Evolutionary conservation across 257 asterid species (phyloP), one percentile per base, ranked within the genome.

Genomic region (Ligustrum vulgare): DNA sequence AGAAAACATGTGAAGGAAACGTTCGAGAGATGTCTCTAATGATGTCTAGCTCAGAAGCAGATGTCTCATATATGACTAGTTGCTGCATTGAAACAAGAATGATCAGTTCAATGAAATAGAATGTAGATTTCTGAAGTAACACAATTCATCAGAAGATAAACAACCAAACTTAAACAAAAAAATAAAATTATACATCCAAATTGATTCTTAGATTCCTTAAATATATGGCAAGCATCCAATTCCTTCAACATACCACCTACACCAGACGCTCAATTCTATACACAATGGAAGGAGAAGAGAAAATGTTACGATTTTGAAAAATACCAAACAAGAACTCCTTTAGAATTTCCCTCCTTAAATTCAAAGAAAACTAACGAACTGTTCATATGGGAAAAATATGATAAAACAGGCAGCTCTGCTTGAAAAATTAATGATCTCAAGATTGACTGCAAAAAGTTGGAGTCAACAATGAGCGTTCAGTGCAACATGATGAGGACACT

Each of bases 1-100:
- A 95, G 97, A 92, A 95, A 82, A 95, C 89, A 79, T 95, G 99
- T 51, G 99, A 95, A 70, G 99, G 99, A 74, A 95, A 95, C 62
- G 99, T 95, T 64, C 99, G 97, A 82, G 99, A 95, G 78, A 95
- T 95, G 80, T 95, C 99, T 69, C 99, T 90, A 70, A 95, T 95
- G 71, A 95, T 95, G 76, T 95, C 99, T 33, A 93, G 90, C 87
- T 95, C 99, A 15, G 99, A 95, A 79, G 99, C 91, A 72, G 98
- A 95, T 65, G 99, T 95, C 94, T 95, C 99, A 67, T 95, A 95
- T 77, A 95, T 86, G 80, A 95, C 94, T 72, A 95, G 90, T 95
- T 95, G 99, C 99, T 93, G 98, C 92, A 87, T 67, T 56, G 72
- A 69, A 72, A 84, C 56, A n/a, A 77, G 31, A 58, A 68, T 36